These are phyloP conservation scores for Nakaseomyces nivariensis DNA, from an alignment of 1,139 yeast species.

Conservation along the genomic window DNA sequence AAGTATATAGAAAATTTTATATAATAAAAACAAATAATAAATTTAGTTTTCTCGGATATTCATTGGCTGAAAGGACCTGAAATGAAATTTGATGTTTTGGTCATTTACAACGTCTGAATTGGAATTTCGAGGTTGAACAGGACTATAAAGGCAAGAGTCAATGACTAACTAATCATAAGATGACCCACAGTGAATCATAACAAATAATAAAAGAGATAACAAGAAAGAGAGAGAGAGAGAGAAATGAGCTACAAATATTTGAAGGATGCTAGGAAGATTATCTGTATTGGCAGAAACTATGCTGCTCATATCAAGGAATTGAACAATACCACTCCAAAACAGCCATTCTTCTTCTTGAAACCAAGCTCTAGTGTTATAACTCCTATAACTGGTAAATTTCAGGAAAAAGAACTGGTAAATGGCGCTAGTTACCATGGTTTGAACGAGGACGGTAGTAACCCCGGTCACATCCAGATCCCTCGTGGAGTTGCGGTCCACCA, in stretches of 20 bases:
- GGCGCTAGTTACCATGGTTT: constrained; percentile 20
- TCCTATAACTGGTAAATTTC: constrained; percentile 15
- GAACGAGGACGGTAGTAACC: constrained; percentile 24
- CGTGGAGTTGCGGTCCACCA: constrained; percentile 76
- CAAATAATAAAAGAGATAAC: background rate
- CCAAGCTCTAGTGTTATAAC: constrained; percentile 60
- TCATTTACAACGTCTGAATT: background rate
- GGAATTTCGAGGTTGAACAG: background rate
- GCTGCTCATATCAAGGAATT: constrained; percentile 90
- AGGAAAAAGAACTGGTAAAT: constrained; percentile 4
- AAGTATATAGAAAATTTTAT: background rate
- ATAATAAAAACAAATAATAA: background rate
- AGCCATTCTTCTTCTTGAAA: constrained; percentile 86
- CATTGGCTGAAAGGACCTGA: background rate
- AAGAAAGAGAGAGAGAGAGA: background rate
- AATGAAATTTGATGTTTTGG: background rate
- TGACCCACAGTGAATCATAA: background rate
- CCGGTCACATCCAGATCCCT: constrained; percentile 77
- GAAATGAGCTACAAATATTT: constrained; percentile 42
- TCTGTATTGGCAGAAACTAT: constrained; percentile 93
- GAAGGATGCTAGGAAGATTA: constrained; percentile 63
- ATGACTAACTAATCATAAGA: background rate
- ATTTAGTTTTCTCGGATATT: background rate
- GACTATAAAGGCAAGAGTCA: background rate
- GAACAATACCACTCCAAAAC: constrained; percentile 66